phyloP scores from a whole-genome alignment of 2,329 filamentous ascomycete genomes.

The Blumeria graminis region DNA sequence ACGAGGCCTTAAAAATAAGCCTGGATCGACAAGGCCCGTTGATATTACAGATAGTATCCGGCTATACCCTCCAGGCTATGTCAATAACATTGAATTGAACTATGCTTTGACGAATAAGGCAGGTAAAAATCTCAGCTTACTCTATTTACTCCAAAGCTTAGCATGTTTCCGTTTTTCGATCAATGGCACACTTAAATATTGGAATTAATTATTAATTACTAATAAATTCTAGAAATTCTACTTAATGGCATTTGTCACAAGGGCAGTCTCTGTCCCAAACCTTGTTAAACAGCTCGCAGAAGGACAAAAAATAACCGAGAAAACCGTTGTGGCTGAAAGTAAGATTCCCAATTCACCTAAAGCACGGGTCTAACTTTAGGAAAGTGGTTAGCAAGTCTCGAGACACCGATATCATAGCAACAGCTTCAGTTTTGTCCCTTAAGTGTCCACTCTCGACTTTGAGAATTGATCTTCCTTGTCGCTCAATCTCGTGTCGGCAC shows the following conservation, averaged over 20 bases:
- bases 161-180: constrained; percentile 4
- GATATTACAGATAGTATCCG: constrained; percentile 65
- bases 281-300: constrained; percentile 43
- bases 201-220: constrained; percentile 2
- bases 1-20: constrained; percentile 85
- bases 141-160: constrained; percentile 7
- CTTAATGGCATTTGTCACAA: constrained; percentile 52
- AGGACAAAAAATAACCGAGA: constrained; percentile 51
- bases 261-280: constrained; percentile 42
- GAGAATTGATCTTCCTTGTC: constrained; percentile 55
- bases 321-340: constrained; percentile 68
- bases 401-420: constrained; percentile 74
- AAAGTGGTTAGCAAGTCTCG: constrained; percentile 57
- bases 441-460: constrained; percentile 83
- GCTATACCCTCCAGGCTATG: constrained; percentile 35
- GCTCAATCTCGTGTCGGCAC: constrained; percentile 59
- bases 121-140: constrained; percentile 16
- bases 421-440: constrained; percentile 67
- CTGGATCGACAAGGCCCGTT: constrained; percentile 77
- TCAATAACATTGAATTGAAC: constrained; percentile 61
- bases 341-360: constrained; percentile 16
- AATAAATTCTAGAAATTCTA: constrained; percentile 36
- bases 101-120: constrained; percentile 84
- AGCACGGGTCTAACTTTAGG: background rate
- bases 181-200: background rate